Evolutionary conservation across 2,329 filamentous ascomycete genomes (phyloP).

Genomic region (Penicillium sp.): DNA sequence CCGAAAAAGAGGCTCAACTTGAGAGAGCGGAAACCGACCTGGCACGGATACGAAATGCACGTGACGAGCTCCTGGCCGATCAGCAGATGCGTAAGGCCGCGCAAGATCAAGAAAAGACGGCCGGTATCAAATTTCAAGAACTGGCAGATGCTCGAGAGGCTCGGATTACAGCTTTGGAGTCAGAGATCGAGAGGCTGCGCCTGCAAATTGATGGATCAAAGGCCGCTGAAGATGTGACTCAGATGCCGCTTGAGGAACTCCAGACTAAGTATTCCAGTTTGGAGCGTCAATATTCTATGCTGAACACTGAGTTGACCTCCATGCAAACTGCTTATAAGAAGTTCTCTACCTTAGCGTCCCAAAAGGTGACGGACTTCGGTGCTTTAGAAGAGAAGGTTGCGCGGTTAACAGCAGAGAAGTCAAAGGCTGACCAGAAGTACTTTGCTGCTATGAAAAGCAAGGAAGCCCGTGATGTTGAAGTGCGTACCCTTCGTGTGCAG

Average conservation of each 20-base stretch:
- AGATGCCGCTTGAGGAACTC: conserved; percentile 67
- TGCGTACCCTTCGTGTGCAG: conserved; percentile 74
- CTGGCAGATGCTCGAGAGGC: conserved; percentile 75
- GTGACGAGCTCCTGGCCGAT: conserved; percentile 84
- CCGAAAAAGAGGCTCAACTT: conserved; percentile 78
- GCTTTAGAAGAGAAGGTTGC: conserved; percentile 74
- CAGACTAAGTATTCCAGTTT: conserved; percentile 70
- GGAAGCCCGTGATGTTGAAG: conserved; percentile 77
- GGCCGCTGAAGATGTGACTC: conserved; percentile 50
- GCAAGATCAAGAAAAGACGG: conserved; percentile 71
- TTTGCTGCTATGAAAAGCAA: conserved; percentile 94
- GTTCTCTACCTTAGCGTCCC: conserved; percentile 76
- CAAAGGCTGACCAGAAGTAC: conserved; percentile 96
- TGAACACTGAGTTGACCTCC: conserved; percentile 82
- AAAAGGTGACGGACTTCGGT: conserved; percentile 77
- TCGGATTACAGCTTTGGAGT: conserved; percentile 77
- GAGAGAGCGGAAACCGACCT: conserved; percentile 80
- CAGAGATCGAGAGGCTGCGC: conserved; percentile 71
- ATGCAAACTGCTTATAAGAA: conserved; percentile 92
- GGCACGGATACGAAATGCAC: conserved; percentile 74
- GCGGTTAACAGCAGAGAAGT: conserved; percentile 79
- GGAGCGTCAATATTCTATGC: conserved; percentile 74
- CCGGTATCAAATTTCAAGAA: conserved; percentile 73
- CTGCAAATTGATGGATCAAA: conserved; percentile 53
- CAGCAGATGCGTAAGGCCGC: conserved; percentile 73